phyloP scores from a whole-genome alignment of 1,284 basidiomycete genomes.

The Flammula alnicola region DNA sequence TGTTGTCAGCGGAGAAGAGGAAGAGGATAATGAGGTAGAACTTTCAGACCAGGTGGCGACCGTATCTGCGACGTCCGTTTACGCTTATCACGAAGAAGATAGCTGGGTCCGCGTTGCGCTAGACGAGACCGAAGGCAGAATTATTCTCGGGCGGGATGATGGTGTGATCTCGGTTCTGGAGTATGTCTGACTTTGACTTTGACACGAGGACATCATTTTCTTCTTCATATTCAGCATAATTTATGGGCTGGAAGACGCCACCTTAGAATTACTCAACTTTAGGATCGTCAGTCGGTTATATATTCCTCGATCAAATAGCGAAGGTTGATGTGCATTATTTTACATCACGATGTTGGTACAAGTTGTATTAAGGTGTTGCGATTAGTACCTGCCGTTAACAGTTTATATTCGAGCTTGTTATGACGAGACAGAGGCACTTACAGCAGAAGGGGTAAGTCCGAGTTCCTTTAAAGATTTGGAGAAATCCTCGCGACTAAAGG shows the following conservation, averaged over 20 bases:
- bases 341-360: conserved; percentile 18
- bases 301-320: too few species aligned
- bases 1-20: conserved; percentile 17
- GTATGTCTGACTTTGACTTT: too few species aligned
- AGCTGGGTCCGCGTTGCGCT: conserved; percentile 58
- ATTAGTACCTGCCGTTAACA: conserved; percentile 52
- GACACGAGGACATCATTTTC: too few species aligned
- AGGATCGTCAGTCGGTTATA: too few species aligned
- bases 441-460: conserved; percentile 80
- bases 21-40: conserved; percentile 24
- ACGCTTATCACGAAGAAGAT: conserved; percentile 48
- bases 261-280: conserved; percentile 1
- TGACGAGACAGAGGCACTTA: conserved; percentile 37
- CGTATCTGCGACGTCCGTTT: conserved; percentile 45
- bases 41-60: conserved; percentile 29
- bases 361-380: conserved; percentile 42
- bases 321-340: conserved; percentile 1
- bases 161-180: conserved; percentile 57
- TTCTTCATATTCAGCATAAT: too few species aligned
- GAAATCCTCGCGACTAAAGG: conserved; percentile 66
- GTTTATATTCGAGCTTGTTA: conserved; percentile 5
- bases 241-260: too few species aligned
- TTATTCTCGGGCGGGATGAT: conserved; percentile 55
- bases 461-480: conserved; percentile 71
- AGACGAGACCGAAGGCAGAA: conserved; percentile 61